phyloP scores from a whole-genome alignment of 768 basidiomycete species.

The Leccinum disarticulatum region DNA sequence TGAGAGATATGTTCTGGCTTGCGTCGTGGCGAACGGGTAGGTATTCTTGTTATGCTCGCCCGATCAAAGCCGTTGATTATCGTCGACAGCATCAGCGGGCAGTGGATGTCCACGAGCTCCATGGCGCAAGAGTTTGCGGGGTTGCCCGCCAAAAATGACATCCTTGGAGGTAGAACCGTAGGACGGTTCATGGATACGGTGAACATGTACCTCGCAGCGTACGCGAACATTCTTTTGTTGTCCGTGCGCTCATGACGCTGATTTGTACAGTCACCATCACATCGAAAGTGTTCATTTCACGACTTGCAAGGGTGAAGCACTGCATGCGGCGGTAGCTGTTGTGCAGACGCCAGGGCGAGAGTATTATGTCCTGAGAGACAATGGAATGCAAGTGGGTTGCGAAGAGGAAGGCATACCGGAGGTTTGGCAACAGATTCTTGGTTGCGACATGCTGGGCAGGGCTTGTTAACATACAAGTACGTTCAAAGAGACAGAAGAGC shows the following conservation, averaged over 20 bases:
- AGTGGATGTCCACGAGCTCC: constrained; percentile 62
- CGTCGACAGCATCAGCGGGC: constrained; percentile 59
- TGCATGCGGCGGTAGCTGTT: constrained; percentile 65
- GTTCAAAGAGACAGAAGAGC: neutral
- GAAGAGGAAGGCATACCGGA: constrained; percentile 71
- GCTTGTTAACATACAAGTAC: neutral
- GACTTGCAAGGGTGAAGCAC: constrained; percentile 35
- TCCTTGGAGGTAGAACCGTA: constrained; percentile 16
- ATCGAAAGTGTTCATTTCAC: constrained; percentile 75
- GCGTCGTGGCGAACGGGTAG: constrained; percentile 72
- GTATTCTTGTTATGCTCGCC: neutral
- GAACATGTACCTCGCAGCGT: constrained; percentile 69
- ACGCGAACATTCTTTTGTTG: constrained; percentile 24
- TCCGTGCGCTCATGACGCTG: neutral
- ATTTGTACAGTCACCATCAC: constrained; percentile 59
- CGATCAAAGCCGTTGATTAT: no score
- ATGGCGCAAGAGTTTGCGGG: constrained; percentile 76
- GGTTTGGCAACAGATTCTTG: constrained; percentile 61
- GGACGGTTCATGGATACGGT: constrained; percentile 41
- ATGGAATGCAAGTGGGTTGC: constrained; percentile 73
- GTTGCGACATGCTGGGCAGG: constrained; percentile 38
- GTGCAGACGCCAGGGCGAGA: constrained; percentile 70
- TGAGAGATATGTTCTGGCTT: constrained; percentile 63
- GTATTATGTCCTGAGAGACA: constrained; percentile 70
- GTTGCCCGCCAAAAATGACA: constrained; percentile 24